A percentile compares a stretch with the other conserved stretches of the same genome.
Evolutionary conservation across 202 grass and related monocot genomes (phyloP).

Genomic region (Digitaria exilis): DNA sequence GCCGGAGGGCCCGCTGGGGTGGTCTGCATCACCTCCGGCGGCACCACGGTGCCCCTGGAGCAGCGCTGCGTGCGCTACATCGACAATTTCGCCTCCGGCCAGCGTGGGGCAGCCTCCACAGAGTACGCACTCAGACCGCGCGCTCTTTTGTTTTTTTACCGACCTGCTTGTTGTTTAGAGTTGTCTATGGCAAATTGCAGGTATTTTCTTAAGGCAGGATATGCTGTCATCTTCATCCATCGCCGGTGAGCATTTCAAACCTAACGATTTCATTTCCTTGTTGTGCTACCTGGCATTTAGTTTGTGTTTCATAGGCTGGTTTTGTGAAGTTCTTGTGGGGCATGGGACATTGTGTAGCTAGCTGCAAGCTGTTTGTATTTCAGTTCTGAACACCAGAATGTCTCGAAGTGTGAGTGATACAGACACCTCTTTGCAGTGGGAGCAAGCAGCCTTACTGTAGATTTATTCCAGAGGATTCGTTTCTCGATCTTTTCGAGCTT

Average conservation of each 20-base stretch:
- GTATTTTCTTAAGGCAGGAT: conserved; percentile 79
- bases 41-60: conserved; percentile 92
- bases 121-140: conserved; percentile 49
- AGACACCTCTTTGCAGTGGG: conserved; percentile 59
- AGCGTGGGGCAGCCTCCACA: conserved; percentile 79
- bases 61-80: conserved; percentile 93
- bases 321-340: not conserved
- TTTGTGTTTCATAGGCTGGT: not conserved
- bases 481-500: conserved; percentile 78
- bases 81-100: conserved; percentile 90
- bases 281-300: not conserved
- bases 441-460: conserved; percentile 87
- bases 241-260: conserved; percentile 47
- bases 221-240: conserved; percentile 79
- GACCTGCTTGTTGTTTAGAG: not conserved
- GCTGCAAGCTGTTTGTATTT: conserved; percentile 25
- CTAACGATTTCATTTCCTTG: not conserved
- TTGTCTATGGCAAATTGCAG: conserved; percentile 34
- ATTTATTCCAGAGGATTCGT: conserved; percentile 87
- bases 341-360: not conserved
- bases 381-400: conserved; percentile 19
- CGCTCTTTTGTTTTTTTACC: not conserved
- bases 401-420: conserved; percentile 16
- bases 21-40: conserved; percentile 86
- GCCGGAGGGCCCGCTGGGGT: conserved; percentile 39